phyloP scores from a whole-genome alignment of 2,329 filamentous ascomycete genomes.

The Xylariaceae sp. region DNA sequence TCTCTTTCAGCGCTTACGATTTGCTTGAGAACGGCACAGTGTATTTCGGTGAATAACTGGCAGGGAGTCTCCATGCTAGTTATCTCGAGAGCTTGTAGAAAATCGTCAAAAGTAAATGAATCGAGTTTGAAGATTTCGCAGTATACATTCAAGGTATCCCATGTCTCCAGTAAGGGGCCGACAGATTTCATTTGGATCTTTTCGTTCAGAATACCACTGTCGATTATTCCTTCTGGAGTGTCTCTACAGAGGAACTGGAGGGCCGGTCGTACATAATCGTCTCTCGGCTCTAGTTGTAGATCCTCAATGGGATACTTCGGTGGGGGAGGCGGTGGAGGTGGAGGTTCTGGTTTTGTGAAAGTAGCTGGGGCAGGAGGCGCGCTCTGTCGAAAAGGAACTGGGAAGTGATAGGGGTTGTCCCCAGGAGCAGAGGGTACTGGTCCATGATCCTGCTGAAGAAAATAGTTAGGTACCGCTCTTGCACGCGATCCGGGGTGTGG shows the following conservation, averaged over 20 bases:
- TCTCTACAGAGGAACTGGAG: slow-evolving; percentile 74
- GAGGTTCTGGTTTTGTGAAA: slow-evolving; percentile 43
- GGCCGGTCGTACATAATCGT: slow-evolving; percentile 64
- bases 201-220: slow-evolving; percentile 44
- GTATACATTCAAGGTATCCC: slow-evolving; percentile 98
- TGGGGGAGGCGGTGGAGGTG: slow-evolving; percentile 62
- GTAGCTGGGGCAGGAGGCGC: slow-evolving; percentile 43
- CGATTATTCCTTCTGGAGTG: slow-evolving; percentile 48
- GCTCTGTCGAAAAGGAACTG: slow-evolving; percentile 41
- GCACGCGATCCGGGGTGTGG: slow-evolving; percentile 36
- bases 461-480: slow-evolving; percentile 37
- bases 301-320: slow-evolving; percentile 97
- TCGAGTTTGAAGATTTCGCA: slow-evolving; percentile 91
- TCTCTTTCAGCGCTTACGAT: slow-evolving; percentile 72
- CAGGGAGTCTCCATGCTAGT: slow-evolving; percentile 70
- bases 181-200: slow-evolving; percentile 79
- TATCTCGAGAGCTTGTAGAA: slow-evolving; percentile 79
- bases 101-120: slow-evolving; percentile 97
- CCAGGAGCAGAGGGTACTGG: slow-evolving; percentile 39
- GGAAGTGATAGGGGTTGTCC: slow-evolving; percentile 46
- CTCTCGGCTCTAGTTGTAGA: slow-evolving; percentile 70
- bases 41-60: slow-evolving; percentile 83
- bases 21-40: slow-evolving; percentile 86
- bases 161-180: slow-evolving; percentile 82
- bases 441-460: slow-evolving; percentile 35